Conservation (phyloP, 2,329 filamentous ascomycete genomes). For the Penicillium verrucosum region DNA sequence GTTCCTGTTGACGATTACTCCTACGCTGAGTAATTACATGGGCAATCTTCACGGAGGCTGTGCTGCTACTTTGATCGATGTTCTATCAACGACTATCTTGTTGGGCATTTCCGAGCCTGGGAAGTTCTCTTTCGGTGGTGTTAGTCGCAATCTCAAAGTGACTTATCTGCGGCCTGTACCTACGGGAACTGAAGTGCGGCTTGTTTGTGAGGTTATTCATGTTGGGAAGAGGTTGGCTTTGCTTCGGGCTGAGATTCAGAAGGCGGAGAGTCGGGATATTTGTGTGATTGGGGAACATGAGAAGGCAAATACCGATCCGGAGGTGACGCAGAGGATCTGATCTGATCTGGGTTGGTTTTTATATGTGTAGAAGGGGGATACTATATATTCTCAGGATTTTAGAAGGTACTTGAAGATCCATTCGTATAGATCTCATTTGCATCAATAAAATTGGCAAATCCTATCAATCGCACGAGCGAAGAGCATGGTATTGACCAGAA, state of each 20-base stretch:
- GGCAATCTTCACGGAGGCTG: conserved; percentile 90
- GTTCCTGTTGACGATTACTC: conserved; percentile 61
- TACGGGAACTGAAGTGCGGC: conserved; percentile 48
- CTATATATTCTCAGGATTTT: not conserved
- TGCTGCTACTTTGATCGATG: conserved; percentile 65
- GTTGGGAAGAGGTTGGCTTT: conserved; percentile 55
- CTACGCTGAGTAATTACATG: conserved; percentile 83
- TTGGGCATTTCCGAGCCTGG: conserved; percentile 56
- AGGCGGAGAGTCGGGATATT: conserved; percentile 52
- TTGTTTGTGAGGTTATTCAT: conserved; percentile 59
- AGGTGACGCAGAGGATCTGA: conserved; percentile 28
- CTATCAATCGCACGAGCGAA: not conserved
- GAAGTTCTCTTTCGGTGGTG: conserved; percentile 61
- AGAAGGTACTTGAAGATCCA: not conserved
- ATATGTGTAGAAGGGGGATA: not conserved
- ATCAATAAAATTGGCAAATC: conserved; percentile 1
- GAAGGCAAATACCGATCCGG: conserved; percentile 60
- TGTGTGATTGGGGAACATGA: conserved; percentile 62
- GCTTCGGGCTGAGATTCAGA: conserved; percentile 55
- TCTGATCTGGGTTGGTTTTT: not conserved
- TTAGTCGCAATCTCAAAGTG: conserved; percentile 63
- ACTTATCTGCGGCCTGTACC: conserved; percentile 65
- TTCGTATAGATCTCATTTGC: conserved; percentile 9
- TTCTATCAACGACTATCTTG: conserved; percentile 60
- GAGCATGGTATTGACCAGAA: conserved; percentile 6